Conservation (phyloP, 2,329 filamentous ascomycete species). For the Colletotrichum aenigma region DNA sequence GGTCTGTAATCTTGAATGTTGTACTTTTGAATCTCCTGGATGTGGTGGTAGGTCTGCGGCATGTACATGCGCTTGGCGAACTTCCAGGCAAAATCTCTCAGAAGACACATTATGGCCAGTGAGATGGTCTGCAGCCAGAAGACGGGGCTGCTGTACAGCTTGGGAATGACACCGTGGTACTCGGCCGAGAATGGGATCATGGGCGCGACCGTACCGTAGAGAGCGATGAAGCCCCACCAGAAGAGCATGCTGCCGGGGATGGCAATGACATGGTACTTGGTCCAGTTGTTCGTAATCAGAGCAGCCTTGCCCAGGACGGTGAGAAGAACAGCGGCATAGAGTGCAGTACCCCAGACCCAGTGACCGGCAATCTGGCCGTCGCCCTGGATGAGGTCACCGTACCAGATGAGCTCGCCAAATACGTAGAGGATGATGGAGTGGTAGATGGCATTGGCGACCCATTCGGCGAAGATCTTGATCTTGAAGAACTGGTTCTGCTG, state of each 20-base stretch:
- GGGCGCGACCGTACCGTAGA: conserved; percentile 86
- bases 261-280: conserved; percentile 94
- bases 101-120: conserved; percentile 79
- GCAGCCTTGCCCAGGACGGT: conserved; percentile 95
- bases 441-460: conserved; percentile 94
- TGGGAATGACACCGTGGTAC: conserved; percentile 82
- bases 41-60: conserved; percentile 94
- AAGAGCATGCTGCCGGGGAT: conserved; percentile 92
- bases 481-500: conserved; percentile 95
- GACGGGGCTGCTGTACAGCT: conserved; percentile 78
- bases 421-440: conserved; percentile 95
- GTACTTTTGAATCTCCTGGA: conserved; percentile 99
- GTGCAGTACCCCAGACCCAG: conserved; percentile 96
- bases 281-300: conserved; percentile 97
- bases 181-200: conserved; percentile 81
- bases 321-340: conserved; percentile 91
- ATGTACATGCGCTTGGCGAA: conserved; percentile 97
- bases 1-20: conserved; percentile 99
- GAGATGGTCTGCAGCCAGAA: conserved; percentile 93
- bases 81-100: conserved; percentile 95
- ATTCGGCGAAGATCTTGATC: conserved; percentile 88
- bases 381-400: conserved; percentile 75
- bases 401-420: conserved; percentile 80
- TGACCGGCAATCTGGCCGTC: conserved; percentile 88
- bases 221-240: conserved; percentile 89